Percentiles rank a stretch among this genome's conserved stretches.
Evolutionary conservation across 495 filamentous ascomycete species (phyloP).

Genomic region (Xylaria sp.): DNA sequence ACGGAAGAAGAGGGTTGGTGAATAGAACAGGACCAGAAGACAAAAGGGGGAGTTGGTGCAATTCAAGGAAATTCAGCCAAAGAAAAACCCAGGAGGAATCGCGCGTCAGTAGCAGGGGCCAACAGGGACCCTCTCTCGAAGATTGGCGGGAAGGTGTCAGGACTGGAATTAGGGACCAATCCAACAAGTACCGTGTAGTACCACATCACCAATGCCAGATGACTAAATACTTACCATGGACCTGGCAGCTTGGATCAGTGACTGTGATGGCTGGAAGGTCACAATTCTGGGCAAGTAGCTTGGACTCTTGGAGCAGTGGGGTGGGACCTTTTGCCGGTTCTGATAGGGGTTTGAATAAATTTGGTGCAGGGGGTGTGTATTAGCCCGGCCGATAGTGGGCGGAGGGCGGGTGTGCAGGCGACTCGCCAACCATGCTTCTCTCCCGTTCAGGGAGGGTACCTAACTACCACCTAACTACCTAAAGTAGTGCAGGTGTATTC

Average conservation of each 20-base stretch:
- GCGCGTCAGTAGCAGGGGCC: constrained; percentile 25
- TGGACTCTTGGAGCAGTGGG: constrained; percentile 27
- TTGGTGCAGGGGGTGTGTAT: constrained; percentile 24
- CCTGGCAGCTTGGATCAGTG: neutral
- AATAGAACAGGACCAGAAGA: constrained; percentile 15
- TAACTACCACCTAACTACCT: too few relatives aligned
- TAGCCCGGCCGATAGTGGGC: constrained; percentile 24
- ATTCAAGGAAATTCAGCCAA: constrained; percentile 28
- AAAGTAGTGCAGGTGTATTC: neutral
- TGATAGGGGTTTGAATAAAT: constrained; percentile 31
- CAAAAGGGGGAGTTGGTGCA: constrained; percentile 24
- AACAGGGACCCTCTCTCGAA: constrained; percentile 15
- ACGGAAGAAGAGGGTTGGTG: constrained; percentile 25
- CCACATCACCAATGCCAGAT: neutral
- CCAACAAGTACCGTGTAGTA: constrained; percentile 7
- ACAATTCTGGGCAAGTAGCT: constrained; percentile 12
- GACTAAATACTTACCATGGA: neutral
- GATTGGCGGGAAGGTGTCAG: constrained; percentile 25
- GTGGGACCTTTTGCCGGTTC: constrained; percentile 12
- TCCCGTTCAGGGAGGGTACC: neutral
- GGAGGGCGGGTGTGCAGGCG: constrained; percentile 10
- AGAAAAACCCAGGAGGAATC: constrained; percentile 20
- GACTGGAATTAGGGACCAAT: neutral
- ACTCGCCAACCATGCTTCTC: constrained; percentile 20
- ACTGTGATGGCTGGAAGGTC: constrained; percentile 11